Evolutionary conservation across 208 protist genomes (phyloP).

Genomic region (Acanthamoeba sp.): DNA sequence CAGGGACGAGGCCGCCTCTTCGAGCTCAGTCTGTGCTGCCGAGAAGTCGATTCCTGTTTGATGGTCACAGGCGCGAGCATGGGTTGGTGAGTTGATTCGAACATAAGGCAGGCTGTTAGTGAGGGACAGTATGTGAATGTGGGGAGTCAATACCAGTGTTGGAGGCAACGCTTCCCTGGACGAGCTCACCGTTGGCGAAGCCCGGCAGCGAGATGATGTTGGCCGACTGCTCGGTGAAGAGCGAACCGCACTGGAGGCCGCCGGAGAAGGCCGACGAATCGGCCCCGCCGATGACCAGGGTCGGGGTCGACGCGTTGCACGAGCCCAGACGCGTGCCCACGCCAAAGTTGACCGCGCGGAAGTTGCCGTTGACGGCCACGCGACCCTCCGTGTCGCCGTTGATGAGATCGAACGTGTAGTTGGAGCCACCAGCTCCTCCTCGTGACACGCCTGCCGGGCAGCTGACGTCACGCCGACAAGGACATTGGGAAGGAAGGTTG

Average conservation of each 20-base stretch:
- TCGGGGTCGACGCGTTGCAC: neutral
- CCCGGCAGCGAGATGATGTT: too few relatives aligned
- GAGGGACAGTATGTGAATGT: too few relatives aligned
- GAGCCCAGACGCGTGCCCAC: slow-evolving; percentile 11
- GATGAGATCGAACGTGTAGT: slow-evolving; percentile 22
- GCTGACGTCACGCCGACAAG: too few relatives aligned
- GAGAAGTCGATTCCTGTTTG: neutral
- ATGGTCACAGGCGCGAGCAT: too few relatives aligned
- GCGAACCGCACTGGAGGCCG: slow-evolving; percentile 22
- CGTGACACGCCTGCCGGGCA: too few relatives aligned
- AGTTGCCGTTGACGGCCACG: slow-evolving; percentile 10
- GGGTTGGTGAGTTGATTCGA: too few relatives aligned
- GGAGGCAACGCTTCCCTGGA: neutral
- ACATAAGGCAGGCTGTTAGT: too few relatives aligned
- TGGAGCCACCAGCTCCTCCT: too few relatives aligned
- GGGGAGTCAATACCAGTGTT: neutral
- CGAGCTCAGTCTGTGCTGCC: neutral
- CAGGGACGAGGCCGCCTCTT: neutral
- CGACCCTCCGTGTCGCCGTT: slow-evolving; percentile 5
- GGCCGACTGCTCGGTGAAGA: too few relatives aligned
- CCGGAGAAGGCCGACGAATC: neutral
- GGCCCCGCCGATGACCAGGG: neutral
- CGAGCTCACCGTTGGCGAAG: slow-evolving; percentile 20
- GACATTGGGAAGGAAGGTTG: too few relatives aligned
- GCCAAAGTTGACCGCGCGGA: too few relatives aligned